Conservation (phyloP, 371 early-diverging fungal genomes). For the Syncephalastrum racemosum region DNA sequence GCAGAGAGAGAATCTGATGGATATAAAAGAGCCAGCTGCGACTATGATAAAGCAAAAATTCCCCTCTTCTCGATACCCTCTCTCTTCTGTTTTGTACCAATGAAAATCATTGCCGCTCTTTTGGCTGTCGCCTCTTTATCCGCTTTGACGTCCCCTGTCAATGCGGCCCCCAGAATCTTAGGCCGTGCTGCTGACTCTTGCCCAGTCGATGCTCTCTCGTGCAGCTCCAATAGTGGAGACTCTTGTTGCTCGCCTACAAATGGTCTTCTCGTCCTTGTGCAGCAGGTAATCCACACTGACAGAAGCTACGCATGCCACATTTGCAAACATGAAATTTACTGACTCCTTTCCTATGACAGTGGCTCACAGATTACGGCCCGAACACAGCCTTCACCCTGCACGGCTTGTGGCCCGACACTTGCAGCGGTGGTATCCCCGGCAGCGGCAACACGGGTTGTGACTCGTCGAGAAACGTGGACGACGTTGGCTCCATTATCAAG, state of each 20-base stretch:
- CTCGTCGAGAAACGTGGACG: slow-evolving; percentile 46
- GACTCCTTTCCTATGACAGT: slow-evolving; percentile 4
- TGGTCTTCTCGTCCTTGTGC: slow-evolving; percentile 22
- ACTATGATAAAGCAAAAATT: too few species aligned
- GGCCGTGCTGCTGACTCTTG: background rate
- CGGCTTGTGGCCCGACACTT: slow-evolving; percentile 83
- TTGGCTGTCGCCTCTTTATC: too few species aligned
- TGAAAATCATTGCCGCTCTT: too few species aligned
- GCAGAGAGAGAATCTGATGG: too few species aligned
- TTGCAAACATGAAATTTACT: too few species aligned
- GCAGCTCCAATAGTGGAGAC: slow-evolving; percentile 11
- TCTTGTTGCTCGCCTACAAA: slow-evolving; percentile 21
- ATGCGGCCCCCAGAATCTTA: too few species aligned
- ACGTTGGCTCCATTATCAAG: slow-evolving; percentile 49
- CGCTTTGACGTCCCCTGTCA: too few species aligned
- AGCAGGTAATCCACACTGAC: slow-evolving; percentile 11
- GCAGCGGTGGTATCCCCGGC: slow-evolving; percentile 53
- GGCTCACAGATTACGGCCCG: slow-evolving; percentile 24
- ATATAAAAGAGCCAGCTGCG: too few species aligned
- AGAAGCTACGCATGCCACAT: background rate
- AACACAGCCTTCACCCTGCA: slow-evolving; percentile 37
- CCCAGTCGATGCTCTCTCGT: slow-evolving; percentile 16
- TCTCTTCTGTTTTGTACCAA: too few species aligned
- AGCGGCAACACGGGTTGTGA: slow-evolving; percentile 70
- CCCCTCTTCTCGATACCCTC: too few species aligned